Evolutionary conservation across 352 stramenopile species (phyloP), one percentile per base, ranked within the genome.

Genomic region (Phytophthora litchii): DNA sequence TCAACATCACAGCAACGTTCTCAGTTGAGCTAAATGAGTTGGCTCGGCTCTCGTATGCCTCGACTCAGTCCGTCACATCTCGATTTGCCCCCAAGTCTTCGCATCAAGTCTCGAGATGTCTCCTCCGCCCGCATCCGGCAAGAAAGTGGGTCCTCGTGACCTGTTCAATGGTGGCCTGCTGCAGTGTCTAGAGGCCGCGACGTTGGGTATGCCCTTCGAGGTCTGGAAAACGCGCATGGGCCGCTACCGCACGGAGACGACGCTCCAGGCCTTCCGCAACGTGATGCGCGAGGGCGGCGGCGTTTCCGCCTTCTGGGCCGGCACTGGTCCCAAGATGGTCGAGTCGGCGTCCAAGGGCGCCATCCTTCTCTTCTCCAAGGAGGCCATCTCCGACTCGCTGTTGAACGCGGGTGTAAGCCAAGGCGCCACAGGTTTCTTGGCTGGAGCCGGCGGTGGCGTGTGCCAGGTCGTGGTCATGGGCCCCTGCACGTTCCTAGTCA

Each of bases 151-250:
- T 16, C 21, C 71, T 9, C 84, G 84, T 54, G 86, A 95, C 69
- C 73, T 94, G 37, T 38, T 93, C 48, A 92, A 94, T 53, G 83
- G 83, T 50, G 82, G 88, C 16, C 49, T 95, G 47, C 74, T 96
- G 40, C 87, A 97, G 50, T 97, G 89, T 71, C 63, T 95, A 8
- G 89, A 97, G 65, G 89, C 89, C 27, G 87, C 84, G 17, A 95
- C 87, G 51, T 76, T 97, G 23, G 89, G 89, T 59, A 95, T 97
- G 87, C 89, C 89, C 35, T 96, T 97, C 60, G 89, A 97, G 74
- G 89, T 97, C 35, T 97, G 89, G 89, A 97, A 97, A 71, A 97
- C 89, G 51, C 88, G 89, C 70, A 97, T 97, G 89, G 89, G 89
- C 12, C 84, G 88, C 45, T 97, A 91, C 74, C 83, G 89, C 56